Percentiles rank a stretch among this genome's conserved stretches.
phyloP scores from a whole-genome alignment of 257 asterid genomes.

The Solanum appendiculatum region DNA sequence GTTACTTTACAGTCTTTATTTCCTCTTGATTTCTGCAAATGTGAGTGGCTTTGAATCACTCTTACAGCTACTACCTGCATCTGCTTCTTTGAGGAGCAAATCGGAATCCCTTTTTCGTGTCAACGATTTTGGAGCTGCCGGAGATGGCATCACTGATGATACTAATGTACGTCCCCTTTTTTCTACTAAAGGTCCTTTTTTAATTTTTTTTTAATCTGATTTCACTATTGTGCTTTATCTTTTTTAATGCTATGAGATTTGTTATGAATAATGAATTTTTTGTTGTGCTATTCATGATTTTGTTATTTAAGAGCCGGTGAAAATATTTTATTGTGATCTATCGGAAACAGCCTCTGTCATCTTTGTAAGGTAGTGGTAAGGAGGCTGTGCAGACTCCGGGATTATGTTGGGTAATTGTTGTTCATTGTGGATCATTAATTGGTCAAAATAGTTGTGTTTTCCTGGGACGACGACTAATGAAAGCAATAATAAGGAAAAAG shows the following conservation, averaged over 20 bases:
- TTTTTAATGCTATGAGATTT: too few species aligned
- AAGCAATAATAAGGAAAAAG: neutral
- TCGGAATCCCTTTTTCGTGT: slow-evolving; percentile 6
- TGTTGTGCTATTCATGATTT: neutral
- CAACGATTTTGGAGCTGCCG: slow-evolving; percentile 27
- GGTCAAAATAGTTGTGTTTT: neutral
- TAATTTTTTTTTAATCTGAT: neutral
- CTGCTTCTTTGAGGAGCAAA: neutral
- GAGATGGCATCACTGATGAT: slow-evolving; percentile 27
- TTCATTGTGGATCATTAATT: neutral
- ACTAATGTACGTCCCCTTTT: slow-evolving; percentile 13
- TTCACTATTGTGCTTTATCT: neutral
- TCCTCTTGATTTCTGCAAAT: neutral
- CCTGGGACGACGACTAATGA: neutral
- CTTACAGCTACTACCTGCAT: slow-evolving; percentile 16
- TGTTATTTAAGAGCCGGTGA: neutral
- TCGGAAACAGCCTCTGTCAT: neutral
- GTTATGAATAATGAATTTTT: neutral
- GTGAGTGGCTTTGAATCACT: slow-evolving; percentile 17
- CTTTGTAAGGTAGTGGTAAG: too few species aligned
- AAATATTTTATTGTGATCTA: neutral
- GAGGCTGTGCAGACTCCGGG: too few species aligned
- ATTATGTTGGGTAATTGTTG: neutral
- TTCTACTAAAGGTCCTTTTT: neutral
- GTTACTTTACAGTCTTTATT: neutral